Percentiles rank a stretch among this genome's conserved stretches.
Conservation (phyloP, 2,329 filamentous ascomycete genomes). For the Sporothrix variecibatus region DNA sequence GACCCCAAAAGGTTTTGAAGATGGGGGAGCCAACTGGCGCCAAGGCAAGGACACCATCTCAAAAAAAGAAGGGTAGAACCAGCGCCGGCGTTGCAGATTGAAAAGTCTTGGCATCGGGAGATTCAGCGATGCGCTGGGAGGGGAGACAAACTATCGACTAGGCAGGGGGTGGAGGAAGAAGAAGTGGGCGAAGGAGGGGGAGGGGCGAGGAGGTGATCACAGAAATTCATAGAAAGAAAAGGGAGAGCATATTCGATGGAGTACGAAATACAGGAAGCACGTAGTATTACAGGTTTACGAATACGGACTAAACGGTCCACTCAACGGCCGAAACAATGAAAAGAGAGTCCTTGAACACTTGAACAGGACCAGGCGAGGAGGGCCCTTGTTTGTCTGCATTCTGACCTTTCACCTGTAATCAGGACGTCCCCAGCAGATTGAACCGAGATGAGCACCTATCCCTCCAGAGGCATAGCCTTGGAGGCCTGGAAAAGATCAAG, state of each 20-base stretch:
- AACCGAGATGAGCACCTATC: slow-evolving; percentile 9
- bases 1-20: not conserved
- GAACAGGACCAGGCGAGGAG: not conserved
- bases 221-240: not conserved
- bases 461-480: not conserved
- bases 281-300: not conserved
- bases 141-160: not conserved
- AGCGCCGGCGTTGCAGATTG: slow-evolving; percentile 16
- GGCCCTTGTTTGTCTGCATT: not conserved
- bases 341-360: not conserved
- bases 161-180: not conserved
- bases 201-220: not conserved
- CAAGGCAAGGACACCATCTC: not conserved
- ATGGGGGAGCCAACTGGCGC: not conserved
- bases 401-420: not conserved
- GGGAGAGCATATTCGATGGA: not conserved
- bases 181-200: not conserved
- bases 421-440: not conserved
- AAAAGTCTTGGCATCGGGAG: slow-evolving; percentile 22
- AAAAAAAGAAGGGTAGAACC: not conserved
- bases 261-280: not conserved
- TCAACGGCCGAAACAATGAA: not conserved
- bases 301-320: not conserved
- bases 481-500: not conserved
- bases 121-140: not conserved